Evolutionary conservation across 257 asterid genomes (phyloP).

Genomic region (Solanum sitiens): DNA sequence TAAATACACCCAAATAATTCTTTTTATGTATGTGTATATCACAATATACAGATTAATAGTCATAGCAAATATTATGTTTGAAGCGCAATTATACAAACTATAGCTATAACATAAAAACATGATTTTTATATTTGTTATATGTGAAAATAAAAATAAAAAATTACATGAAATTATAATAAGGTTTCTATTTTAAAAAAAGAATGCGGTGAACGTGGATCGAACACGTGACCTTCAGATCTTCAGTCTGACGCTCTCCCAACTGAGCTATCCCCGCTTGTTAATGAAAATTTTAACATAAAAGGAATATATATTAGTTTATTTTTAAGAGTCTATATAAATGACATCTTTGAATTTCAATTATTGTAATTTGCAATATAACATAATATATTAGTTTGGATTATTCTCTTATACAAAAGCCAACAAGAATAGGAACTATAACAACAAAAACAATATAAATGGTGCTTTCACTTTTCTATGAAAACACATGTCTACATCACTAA

Average conservation of each 20-base stretch:
- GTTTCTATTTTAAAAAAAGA: rapidly evolving
- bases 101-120: no score
- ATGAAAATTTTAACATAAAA: rapidly evolving
- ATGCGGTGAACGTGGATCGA: conserved; percentile 99
- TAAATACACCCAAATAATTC: no score
- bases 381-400: no score
- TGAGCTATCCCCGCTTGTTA: conserved; percentile 74
- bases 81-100: no score
- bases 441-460: background rate
- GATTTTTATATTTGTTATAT: no score
- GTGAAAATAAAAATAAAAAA: no score
- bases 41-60: no score
- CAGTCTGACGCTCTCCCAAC: conserved; percentile 98
- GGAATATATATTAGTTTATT: rapidly evolving
- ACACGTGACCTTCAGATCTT: conserved; percentile 89
- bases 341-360: rapidly evolving
- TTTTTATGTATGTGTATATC: no score
- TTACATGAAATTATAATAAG: no score
- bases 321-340: background rate
- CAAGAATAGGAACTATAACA: background rate
- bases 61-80: no score
- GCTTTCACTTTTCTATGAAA: no score
- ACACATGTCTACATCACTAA: no score
- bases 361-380: background rate
- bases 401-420: background rate